Base-by-base conservation (phyloP, 352 stramenopile species). In the Pilasporangium apinafurcum region DNA sequence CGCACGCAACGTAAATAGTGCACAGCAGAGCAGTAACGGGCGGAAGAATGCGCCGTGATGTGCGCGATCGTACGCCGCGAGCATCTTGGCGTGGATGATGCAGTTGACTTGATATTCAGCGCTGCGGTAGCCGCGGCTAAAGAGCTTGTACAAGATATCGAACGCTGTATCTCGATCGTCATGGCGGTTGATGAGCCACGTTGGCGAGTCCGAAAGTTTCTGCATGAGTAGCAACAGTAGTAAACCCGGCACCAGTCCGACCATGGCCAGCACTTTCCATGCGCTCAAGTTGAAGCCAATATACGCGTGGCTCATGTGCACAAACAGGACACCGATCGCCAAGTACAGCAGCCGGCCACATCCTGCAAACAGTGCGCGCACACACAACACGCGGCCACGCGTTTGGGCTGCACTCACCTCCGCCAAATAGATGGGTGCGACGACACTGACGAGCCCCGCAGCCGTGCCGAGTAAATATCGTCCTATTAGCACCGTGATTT, bases 271-370 rank as follows among this genome's bases (percentile, higher is more conserved):
- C 22, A 78, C 53, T 40, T 86, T 88, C 77, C 80, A 92, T 46
- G 89, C 80, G 55, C 60, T 78, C n/a, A 92, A 57, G 46, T 86
- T 87, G 53, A 92, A 90, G 29, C 70, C 68, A 8, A 85, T 43
- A 53, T 83, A 90, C 35, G 62, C 51, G 14, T 56, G 79, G 59
- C 74, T 88, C 24, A 86, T 44, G 40, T 68, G 67, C 39, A 86
- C 62, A 41, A 86, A 83, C 13, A 83, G 37, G 21, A 61, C 70
- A 20, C 74, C 70, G 12, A 92, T 46, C 5, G 51, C 56, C 28
- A 88, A 28, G 45, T 88, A 92, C 29, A 39, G 53, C 14, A 81
- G 50, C 4, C 56, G 48, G 10, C 74, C 76, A 4, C 80, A 16
- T 6, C 39, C 47, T 0, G 63, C 60, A 25, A 81, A 21, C 8